Base-by-base conservation (phyloP, 441 rosid species). In the Flueggea neowawraea region DNA sequence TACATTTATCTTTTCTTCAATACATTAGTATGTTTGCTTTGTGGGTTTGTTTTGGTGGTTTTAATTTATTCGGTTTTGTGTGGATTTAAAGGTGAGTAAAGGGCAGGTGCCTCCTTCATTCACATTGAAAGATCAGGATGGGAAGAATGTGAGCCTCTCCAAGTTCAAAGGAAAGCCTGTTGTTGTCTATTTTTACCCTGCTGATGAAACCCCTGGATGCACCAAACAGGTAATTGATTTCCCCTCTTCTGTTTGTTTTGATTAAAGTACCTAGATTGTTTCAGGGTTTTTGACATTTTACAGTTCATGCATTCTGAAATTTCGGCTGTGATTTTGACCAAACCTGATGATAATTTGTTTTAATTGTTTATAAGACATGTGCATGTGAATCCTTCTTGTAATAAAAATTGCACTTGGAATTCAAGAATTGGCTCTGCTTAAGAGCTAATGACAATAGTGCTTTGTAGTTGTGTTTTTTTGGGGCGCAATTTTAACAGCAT, bases 161-260 rank as follows among this genome's bases (percentile, higher is more conserved):
- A 80, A 86, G 70, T 89, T 80, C 64, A 89, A 90, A 82, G 97
- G 99, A 69, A 94, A 87, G 87, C 97, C 96, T 41, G 90, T 89
- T 61, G 89, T 87, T 61, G 73, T 94, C 66, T 94, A 94, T 63
- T 94, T 94, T 78, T 94, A 89, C 81, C 99, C 96, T 62, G 99
- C 96, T 55, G 98, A 94, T 77, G 98, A 94, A 65, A 66, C 86
- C 49, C 98, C 98, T 59, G 89, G 98, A 32, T 94, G 98, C 86
- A 90, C 98, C 68, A 94, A 90, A 65, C 97, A 90, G 97, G 97
- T 93, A 5, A 36, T 13, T 12, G n/a, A 14, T 22, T 55, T 22
- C 39, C 12, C 36, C 36, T 55, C 60, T 33, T 33, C 39, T 31
- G 13, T 54, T 54, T 16, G 6, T 51, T n/a, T 8, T 36, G 6